Base-by-base conservation (phyloP, 1,284 basidiomycete genomes). In the Leccinum angustisporum region DNA sequence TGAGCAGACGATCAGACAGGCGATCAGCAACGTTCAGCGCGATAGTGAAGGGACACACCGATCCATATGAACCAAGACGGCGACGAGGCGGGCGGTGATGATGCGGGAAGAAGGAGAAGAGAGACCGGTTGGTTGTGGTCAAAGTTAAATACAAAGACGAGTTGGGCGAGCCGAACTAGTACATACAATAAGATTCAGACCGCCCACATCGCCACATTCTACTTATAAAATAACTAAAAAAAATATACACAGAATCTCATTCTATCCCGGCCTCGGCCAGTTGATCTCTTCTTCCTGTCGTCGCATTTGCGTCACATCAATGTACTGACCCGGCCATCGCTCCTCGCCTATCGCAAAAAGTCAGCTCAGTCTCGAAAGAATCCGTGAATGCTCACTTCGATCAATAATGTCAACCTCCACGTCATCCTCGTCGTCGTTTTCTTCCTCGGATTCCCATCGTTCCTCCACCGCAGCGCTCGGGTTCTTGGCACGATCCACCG, bases 301-400 rank as follows among this genome's bases (percentile, higher is more conserved):
- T 65, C 82, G 77, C 67, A 79, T 72, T 36, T 81, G 80, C 9
- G 83, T 90, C 21, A 90, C 77, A 68, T 90, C 87, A 63, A 89
- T 83, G 70, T 89, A 91, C 70, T 87, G 83, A 3, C 84, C 85
- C 0, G 87, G 87, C 79, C 85, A 88, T n/a, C 76, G 77, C 52
- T 85, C 85, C 61, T 88, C 86, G 69, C 80, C 88, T 90, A 56
- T 53, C 61, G 34, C 53, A 60, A 0, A 60, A 1, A 51, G 56
- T 61, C 58, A 66, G 66, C 33, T 48, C 52, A 8, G 30, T 11
- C 25, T 54, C 59, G 60, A 59, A 25, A 57, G 30, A 52, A 25
- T 14, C 51, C 40, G 43, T 62, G 54, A 48, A 36, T 30, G 79
- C 86, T 71, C 71, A 91, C 89, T 86, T 60, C 80, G 80, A 73